A percentile compares a stretch with the other conserved stretches of the same genome.
Conservation (phyloP, 805 yeast genomes). For the Candida loeiensis region DNA sequence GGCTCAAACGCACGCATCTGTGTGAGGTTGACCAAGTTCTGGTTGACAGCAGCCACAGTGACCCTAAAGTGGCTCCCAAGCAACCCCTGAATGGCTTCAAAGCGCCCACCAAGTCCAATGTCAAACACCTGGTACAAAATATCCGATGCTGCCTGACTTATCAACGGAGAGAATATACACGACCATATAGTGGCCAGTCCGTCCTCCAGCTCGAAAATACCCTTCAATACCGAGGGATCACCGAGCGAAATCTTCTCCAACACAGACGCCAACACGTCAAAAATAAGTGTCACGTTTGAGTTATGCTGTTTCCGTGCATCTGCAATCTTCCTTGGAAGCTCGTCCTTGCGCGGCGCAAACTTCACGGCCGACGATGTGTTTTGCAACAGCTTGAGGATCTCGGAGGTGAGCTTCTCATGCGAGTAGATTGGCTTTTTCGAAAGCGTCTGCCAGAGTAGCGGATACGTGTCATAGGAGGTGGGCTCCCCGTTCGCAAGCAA, state of each 20-base stretch:
- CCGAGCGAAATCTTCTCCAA: constrained; percentile 33
- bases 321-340: constrained; percentile 17
- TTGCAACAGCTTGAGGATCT: constrained; percentile 14
- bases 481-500: constrained; percentile 20
- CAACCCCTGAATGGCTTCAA: constrained; percentile 64
- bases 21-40: constrained; percentile 44
- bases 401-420: constrained; percentile 11
- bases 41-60: constrained; percentile 48
- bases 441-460: constrained; percentile 27
- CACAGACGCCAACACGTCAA: constrained; percentile 18
- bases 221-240: constrained; percentile 23
- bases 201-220: constrained; percentile 21
- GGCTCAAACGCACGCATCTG: constrained; percentile 59
- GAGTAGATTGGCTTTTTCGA: constrained; percentile 14
- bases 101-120: constrained; percentile 57
- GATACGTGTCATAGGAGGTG: constrained; percentile 30
- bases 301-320: constrained; percentile 32
- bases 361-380: constrained; percentile 17
- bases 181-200: constrained; percentile 70
- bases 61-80: constrained; percentile 42
- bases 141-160: constrained; percentile 68
- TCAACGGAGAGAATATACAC: constrained; percentile 61
- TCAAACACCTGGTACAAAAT: constrained; percentile 74
- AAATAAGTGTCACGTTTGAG: constrained; percentile 22
- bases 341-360: constrained; percentile 23